Conservation (phyloP, 768 basidiomycete species). For the Boletus eberwhitei region DNA sequence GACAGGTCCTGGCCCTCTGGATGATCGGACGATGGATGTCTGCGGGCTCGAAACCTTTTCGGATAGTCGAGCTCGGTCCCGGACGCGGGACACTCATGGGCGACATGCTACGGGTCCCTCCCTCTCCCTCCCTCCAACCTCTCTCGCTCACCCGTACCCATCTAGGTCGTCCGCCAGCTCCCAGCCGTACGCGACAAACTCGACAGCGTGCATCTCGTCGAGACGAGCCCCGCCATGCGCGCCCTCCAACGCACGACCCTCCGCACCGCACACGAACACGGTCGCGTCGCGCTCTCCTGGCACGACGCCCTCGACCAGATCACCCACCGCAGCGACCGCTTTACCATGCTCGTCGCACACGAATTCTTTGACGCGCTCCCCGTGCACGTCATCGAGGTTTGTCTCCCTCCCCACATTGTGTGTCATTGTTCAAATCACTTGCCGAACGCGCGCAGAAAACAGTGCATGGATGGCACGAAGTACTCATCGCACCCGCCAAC, state of each 20-base stretch:
- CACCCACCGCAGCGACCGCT: constrained; percentile 44
- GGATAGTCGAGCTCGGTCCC: constrained; percentile 90
- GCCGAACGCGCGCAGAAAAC: constrained; percentile 54
- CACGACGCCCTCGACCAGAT: constrained; percentile 72
- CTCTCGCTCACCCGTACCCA: not conserved
- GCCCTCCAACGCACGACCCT: constrained; percentile 59
- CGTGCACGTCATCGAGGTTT: constrained; percentile 82
- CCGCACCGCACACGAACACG: constrained; percentile 19
- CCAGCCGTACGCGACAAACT: constrained; percentile 33
- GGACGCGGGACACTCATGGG: constrained; percentile 90
- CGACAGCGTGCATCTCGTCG: constrained; percentile 69
- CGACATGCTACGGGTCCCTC: constrained; percentile 75
- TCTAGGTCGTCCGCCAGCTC: constrained; percentile 53
- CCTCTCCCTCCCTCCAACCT: not conserved
- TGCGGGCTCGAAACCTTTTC: constrained; percentile 49
- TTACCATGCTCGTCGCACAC: constrained; percentile 88
- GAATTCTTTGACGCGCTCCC: constrained; percentile 98
- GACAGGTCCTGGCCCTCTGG: constrained; percentile 86
- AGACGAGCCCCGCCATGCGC: constrained; percentile 71
- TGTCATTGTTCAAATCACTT: not conserved
- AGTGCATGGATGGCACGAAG: constrained; percentile 79
- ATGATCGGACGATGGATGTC: constrained; percentile 70
- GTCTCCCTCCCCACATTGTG: constrained; percentile 3
- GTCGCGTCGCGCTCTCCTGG: constrained; percentile 56
- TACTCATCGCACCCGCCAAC: constrained; percentile 56